Evolutionary conservation across 2,329 filamentous ascomycete species (phyloP), one percentile per base, ranked within the genome.

Genomic region (Penicillium griseofulvum): DNA sequence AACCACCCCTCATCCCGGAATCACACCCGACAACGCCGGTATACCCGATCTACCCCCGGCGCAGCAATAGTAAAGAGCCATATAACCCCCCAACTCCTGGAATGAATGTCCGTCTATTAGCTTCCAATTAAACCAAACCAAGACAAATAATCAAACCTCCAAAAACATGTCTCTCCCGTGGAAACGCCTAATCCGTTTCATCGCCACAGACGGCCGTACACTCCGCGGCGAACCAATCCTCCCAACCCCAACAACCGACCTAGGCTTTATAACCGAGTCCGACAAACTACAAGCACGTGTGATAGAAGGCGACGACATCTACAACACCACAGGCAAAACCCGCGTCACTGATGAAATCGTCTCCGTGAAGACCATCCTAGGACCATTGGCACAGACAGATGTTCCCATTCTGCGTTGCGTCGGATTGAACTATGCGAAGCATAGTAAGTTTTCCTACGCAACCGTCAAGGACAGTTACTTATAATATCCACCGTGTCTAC

Each of bases 381-480:
- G 81, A 0, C 83, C 83, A 0, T 65, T 86, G 31, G 73, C 77
- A 0, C 69, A 67, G 10, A 67, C 70, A 2, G 81, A 85, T 48
- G 80, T 85, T 0, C 80, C 82, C 0, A 82, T 84, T 41, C 63
- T 87, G 4, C 71, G 82, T 19, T 86, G 83, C 59, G 78, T 85
- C 12, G 84, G 83, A 0, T 64, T 86, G 28, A 86, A 87, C 62
- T 86, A 85, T 61, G 77, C 78, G 37, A 84, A 81, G 50, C 83
- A 86, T 61, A 82, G 75, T 77, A 55, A 55, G 70, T 22, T 11
- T 26, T 1, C 2, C 6, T 5, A 16, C 8, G n/a, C n/a, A n/a
- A n/a, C n/a, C n/a, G n/a, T n/a, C 7, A 16, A 5, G 14, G 8
- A n/a, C 14, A 42, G 39, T 26, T 11, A 7, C 22, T 42, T n/a